phyloP scores from a whole-genome alignment of 352 stramenopile genomes.

The Globisporangium irregulare region DNA sequence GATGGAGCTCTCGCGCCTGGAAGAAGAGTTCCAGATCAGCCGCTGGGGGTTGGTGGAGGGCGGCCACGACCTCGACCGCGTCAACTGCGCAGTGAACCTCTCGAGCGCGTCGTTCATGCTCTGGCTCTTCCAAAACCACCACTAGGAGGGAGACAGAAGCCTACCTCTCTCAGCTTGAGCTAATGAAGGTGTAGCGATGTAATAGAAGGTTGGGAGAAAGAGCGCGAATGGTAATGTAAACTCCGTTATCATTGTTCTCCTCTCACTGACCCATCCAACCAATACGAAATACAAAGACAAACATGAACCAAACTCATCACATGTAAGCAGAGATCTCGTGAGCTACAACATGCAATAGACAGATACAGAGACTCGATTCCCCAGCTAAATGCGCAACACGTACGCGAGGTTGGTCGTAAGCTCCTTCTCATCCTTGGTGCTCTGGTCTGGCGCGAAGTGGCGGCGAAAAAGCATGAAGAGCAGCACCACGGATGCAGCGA shows the following conservation, averaged over 20 bases:
- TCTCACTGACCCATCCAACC: conserved; percentile 1
- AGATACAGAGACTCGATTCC: not conserved
- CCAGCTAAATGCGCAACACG: conserved; percentile 22
- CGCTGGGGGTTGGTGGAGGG: conserved; percentile 87
- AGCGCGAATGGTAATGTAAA: conserved; percentile 2
- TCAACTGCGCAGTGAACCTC: conserved; percentile 81
- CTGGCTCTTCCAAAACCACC: conserved; percentile 74
- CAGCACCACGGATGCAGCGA: conserved; percentile 35
- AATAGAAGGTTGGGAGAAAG: not conserved
- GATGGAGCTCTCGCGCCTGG: conserved; percentile 77
- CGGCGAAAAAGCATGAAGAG: conserved; percentile 42
- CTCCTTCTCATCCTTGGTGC: conserved; percentile 52
- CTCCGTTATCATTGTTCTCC: not conserved
- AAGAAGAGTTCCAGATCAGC: conserved; percentile 89
- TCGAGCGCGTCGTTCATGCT: conserved; percentile 85
- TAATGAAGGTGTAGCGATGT: too few species aligned
- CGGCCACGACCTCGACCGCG: conserved; percentile 85
- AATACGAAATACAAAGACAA: conserved; percentile 3
- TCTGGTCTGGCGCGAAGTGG: conserved; percentile 29
- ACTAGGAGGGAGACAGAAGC: conserved; percentile 21
- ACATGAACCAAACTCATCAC: not conserved
- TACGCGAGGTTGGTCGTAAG: conserved; percentile 49
- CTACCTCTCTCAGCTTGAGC: too few species aligned
- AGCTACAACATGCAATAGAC: not conserved
- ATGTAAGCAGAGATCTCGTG: not conserved